Conservation (phyloP, 129 eudicot genomes). For the Lactuca saligna region DNA sequence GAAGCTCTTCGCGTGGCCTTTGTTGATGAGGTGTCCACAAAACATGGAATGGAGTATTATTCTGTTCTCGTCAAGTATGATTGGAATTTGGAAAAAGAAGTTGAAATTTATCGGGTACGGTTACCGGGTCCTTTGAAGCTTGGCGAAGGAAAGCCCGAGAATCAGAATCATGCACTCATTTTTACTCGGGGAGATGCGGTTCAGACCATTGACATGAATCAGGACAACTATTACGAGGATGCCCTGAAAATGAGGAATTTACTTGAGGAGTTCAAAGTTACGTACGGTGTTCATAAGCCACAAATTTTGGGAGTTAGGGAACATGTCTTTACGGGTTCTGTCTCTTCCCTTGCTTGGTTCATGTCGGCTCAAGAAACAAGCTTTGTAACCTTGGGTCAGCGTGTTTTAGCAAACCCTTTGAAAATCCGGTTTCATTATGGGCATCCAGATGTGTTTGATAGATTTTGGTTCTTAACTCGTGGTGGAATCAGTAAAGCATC, state of each 20-base stretch:
- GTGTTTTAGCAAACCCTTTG: constrained; percentile 87
- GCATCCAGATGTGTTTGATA: no score
- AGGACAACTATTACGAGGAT: constrained; percentile 91
- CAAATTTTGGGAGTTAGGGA: constrained; percentile 85
- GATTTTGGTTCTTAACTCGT: no score
- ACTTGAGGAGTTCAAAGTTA: constrained; percentile 52
- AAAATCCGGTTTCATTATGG: constrained; percentile 92
- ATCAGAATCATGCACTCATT: constrained; percentile 87
- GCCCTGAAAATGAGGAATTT: constrained; percentile 90
- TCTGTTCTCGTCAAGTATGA: constrained; percentile 97
- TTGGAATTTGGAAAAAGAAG: constrained; percentile 66
- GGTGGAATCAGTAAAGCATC: no score
- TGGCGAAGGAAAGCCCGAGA: constrained; percentile 96
- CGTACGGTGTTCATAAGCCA: constrained; percentile 21
- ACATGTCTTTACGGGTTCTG: constrained; percentile 87
- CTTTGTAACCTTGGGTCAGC: constrained; percentile 92
- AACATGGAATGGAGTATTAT: constrained; percentile 53
- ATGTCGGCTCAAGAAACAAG: constrained; percentile 97
- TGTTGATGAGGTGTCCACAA: constrained; percentile 68
- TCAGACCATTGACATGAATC: constrained; percentile 96
- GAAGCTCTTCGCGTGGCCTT: constrained; percentile 95
- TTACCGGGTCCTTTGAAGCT: constrained; percentile 95
- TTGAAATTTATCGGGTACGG: constrained; percentile 83
- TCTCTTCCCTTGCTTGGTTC: constrained; percentile 92
- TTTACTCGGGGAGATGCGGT: constrained; percentile 94